Base-by-base conservation (phyloP, 108 stramenopile species). In the Cyclotella choctawhatcheeana region DNA sequence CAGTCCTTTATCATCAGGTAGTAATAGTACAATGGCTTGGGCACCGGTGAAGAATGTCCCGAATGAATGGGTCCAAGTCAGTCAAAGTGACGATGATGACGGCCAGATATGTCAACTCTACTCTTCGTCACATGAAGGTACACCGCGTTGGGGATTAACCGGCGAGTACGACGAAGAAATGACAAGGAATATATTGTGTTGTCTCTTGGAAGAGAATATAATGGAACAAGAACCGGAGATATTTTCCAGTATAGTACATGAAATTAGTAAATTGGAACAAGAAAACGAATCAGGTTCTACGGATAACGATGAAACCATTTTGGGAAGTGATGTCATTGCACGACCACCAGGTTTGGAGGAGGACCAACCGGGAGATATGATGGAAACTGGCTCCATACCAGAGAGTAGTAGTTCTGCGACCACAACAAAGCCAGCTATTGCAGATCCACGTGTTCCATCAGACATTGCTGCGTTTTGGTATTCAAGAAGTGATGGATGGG, bases 41-140 rank as follows among this genome's bases (percentile, higher is more conserved):
- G 66, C 51, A 1, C 66, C 66, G 4, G 34, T 67, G 1, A 54
- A 48, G 8, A 53, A 67, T 29, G 1, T n/a, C 14, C 51, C 52
- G 2, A 67, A 67, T 54, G 51, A 67, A 54, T 67, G 66, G 66
- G 66, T 67, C 8, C 66, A 67, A 54, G 32, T 67, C 1, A 44
- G 66, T 18, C 13, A 44, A 4, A 8, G 27, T 31, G 14, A 35
- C 5, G 60, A 18, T n/a, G 35, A 62, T 26, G 40, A 64, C 2
- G 47, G 40, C 10, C 29, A 48, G 1, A 43, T 48, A 1, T 67
- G 66, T 30, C 33, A 35, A 18, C 20, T 67, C n/a, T 67, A 53
- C 35, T 29, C 52, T n/a, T 29, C 44, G 30, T 31, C 44, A 8
- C 52, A 67, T 25, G 10, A 34, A 2, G 51, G 34, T 21, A 17